phyloP scores from a whole-genome alignment of 2,329 filamentous ascomycete genomes.

The Clonostachys rosea region DNA sequence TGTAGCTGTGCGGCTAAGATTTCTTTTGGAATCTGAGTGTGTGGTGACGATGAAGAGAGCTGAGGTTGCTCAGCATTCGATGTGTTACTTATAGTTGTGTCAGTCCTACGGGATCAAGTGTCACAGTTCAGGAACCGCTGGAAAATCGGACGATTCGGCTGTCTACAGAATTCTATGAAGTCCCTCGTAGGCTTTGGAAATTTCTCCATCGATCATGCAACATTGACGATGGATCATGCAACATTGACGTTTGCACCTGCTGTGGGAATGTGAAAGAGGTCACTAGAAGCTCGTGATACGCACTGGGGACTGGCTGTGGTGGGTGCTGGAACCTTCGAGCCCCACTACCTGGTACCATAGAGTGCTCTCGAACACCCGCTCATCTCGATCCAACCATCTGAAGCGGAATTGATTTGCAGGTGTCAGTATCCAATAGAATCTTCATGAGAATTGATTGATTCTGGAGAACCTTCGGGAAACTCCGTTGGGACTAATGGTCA shows the following conservation, averaged over 20 bases:
- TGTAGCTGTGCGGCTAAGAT: not conserved
- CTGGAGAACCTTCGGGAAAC: no score
- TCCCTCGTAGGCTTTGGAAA: not conserved
- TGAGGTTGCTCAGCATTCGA: not conserved
- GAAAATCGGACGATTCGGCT: no score
- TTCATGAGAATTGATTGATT: no score
- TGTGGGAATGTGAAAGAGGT: conserved; percentile 2
- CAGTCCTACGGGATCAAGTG: not conserved
- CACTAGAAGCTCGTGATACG: conserved; percentile 4
- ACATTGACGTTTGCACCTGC: conserved; percentile 4
- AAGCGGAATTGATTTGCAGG: no score
- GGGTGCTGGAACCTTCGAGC: conserved; percentile 9
- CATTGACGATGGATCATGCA: not conserved
- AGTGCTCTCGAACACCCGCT: not conserved
- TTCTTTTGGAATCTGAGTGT: not conserved
- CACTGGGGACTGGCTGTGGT: conserved; percentile 10
- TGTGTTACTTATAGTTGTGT: not conserved
- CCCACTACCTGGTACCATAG: not conserved
- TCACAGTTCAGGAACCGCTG: no score
- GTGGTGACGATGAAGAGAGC: not conserved
- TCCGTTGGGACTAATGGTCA: no score
- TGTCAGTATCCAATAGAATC: no score
- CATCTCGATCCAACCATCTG: no score
- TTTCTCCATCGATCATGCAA: not conserved
- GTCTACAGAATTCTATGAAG: not conserved